phyloP scores from a whole-genome alignment of 2,329 filamentous ascomycete genomes.

The Penicillium sp. region DNA sequence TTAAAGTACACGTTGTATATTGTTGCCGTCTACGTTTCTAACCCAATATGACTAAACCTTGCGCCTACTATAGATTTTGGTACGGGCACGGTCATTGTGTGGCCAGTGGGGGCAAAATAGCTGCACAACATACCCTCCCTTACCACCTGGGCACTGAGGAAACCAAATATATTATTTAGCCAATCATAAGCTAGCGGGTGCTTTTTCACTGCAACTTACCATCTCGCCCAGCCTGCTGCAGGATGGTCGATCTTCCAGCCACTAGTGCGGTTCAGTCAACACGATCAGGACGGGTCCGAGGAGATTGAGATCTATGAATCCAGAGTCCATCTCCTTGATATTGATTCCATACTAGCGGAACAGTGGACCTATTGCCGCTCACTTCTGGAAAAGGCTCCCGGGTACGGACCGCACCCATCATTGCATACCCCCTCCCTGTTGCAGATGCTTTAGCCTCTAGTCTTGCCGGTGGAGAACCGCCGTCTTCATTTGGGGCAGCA shows the following conservation, averaged over 20 bases:
- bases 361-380: slow-evolving; percentile 8
- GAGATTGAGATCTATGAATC: slow-evolving; percentile 16
- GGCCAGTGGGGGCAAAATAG: slow-evolving; percentile 12
- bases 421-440: slow-evolving; percentile 8
- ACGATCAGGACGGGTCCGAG: slow-evolving; percentile 16
- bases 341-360: background rate
- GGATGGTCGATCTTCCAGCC: slow-evolving; percentile 27
- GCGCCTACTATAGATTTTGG: slow-evolving; percentile 11
- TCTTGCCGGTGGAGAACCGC: slow-evolving; percentile 16
- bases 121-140: slow-evolving; percentile 26
- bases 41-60: background rate
- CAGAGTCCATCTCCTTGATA: background rate
- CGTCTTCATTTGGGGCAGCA: slow-evolving; percentile 14
- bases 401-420: slow-evolving; percentile 23
- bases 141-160: slow-evolving; percentile 7
- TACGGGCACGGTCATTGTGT: slow-evolving; percentile 18
- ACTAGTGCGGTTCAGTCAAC: slow-evolving; percentile 22
- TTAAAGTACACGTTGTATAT: background rate
- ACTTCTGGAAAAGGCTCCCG: slow-evolving; percentile 23
- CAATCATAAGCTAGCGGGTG: slow-evolving; percentile 15
- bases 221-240: slow-evolving; percentile 33
- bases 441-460: slow-evolving; percentile 16
- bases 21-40: background rate
- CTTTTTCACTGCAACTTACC: slow-evolving; percentile 26
- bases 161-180: slow-evolving; percentile 11